Base-by-base conservation (phyloP, 2,329 filamentous ascomycete species). In the Hypoxylon sp. region DNA sequence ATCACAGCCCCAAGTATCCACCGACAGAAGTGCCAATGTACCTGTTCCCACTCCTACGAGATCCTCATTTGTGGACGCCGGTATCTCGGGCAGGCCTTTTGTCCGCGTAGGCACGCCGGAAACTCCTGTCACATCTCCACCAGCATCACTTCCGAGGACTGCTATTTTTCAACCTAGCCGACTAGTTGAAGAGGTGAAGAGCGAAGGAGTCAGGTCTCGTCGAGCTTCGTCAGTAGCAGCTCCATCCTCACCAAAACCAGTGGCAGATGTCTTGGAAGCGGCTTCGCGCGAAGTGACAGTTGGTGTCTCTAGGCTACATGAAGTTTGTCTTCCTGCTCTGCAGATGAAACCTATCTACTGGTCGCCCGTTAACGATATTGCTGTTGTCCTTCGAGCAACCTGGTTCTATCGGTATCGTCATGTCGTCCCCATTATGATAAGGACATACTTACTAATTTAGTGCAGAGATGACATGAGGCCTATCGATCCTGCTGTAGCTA, bases 281-380 rank as follows among this genome's bases (percentile, higher is more conserved):
- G 76, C 76, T 23, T 68, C 78, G 63, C 74, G 78, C 4, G 89
- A 91, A 62, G 89, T 98, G 2, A 89, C 94, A 2, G 95, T 98
- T 1, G 96, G 96, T 0, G 84, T 96, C 5, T 97, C 94, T n/a
- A 87, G 94, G 70, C 83, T 99, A 62, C 95, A 99, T 76, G 87
- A 94, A 74, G 95, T 98, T 1, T 89, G 92, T 62, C 84, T 98
- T 71, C 94, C 95, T 21, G 87, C 87, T 56, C 81, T 97, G 32
- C 85, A 92, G 74, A 97, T 99, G 94, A 93, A 94, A 77, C 96
- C 96, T 0, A 97, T 98, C 64, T 99, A 99, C 77, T 99, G 96
- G 96, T 94, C 91, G 16, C 95, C 96, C 6, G 86, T 98, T 30
- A 94, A 97, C 73, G 96, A 98, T 74, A 87, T 96, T 30, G 91